These are phyloP conservation scores for Musa troglodytarum DNA, from an alignment of 176 grass and related monocot genomes.

Conservation along the genomic window DNA sequence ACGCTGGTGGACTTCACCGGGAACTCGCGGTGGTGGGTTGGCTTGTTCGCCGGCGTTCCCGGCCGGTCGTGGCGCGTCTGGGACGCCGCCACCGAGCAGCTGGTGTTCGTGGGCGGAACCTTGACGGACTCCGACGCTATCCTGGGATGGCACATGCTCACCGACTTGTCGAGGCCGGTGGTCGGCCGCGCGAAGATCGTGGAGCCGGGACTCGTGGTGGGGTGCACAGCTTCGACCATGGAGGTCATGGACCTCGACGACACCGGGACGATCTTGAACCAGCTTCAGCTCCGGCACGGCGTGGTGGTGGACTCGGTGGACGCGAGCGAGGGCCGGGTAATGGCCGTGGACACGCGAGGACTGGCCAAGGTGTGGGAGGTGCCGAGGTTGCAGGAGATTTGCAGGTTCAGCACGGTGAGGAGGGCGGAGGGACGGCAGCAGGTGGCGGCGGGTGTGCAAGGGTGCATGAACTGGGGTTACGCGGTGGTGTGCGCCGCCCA, in stretches of 20 bases:
- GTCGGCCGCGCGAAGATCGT: constrained; percentile 15
- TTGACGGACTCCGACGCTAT: constrained; percentile 26
- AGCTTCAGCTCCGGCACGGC: constrained; percentile 8
- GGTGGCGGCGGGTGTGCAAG: neutral
- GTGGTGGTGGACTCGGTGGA: constrained; percentile 9
- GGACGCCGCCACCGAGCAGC: constrained; percentile 24
- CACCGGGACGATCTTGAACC: constrained; percentile 10
- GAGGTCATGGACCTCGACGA: constrained; percentile 19
- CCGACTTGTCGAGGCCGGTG: constrained; percentile 1
- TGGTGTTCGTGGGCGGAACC: constrained; percentile 23
- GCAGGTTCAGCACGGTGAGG: constrained; percentile 8
- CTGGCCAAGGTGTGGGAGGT: constrained; percentile 11
- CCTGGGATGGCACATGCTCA: constrained; percentile 31
- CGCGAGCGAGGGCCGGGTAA: constrained; percentile 10
- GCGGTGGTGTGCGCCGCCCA: constrained; percentile 6
- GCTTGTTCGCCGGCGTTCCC: constrained; percentile 32
- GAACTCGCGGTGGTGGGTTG: constrained; percentile 29
- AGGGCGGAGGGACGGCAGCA: constrained; percentile 1
- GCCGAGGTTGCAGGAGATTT: constrained; percentile 18
- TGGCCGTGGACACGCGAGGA: constrained; percentile 19
- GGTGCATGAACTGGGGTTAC: constrained; percentile 41
- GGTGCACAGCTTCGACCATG: constrained; percentile 26
- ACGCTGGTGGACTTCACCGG: constrained; percentile 30
- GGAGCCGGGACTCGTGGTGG: neutral
- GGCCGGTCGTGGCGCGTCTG: constrained; percentile 33